Evolutionary conservation across 129 eudicot genomes (phyloP).

Genomic region (Sambucus nigra): DNA sequence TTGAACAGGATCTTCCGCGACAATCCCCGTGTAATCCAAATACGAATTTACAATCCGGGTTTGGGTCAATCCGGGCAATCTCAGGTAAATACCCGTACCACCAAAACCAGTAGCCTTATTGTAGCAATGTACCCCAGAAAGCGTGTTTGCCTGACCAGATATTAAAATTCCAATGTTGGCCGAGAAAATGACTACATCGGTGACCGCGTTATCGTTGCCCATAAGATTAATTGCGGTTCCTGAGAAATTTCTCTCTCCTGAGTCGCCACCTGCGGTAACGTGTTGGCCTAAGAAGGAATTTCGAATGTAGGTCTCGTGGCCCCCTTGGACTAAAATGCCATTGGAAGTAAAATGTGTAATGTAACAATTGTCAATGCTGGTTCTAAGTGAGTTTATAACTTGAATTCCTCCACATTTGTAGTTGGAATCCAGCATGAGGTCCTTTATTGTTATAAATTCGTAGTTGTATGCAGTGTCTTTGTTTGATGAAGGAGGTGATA

Average conservation of each 20-base stretch:
- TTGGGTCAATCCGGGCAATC: slow-evolving; percentile 64
- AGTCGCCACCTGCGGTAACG: slow-evolving; percentile 67
- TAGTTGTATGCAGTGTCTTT: slow-evolving; percentile 22
- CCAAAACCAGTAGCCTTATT: slow-evolving; percentile 89
- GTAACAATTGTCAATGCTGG: slow-evolving; percentile 75
- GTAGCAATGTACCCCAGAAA: slow-evolving; percentile 86
- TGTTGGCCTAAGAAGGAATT: slow-evolving; percentile 74
- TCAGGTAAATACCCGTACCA: slow-evolving; percentile 66
- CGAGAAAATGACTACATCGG: slow-evolving; percentile 76
- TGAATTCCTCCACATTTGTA: slow-evolving; percentile 76
- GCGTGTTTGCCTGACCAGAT: slow-evolving; percentile 64
- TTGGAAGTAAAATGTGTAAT: slow-evolving; percentile 59
- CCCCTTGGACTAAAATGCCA: slow-evolving; percentile 63
- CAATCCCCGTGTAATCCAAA: slow-evolving; percentile 78
- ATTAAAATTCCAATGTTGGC: slow-evolving; percentile 59
- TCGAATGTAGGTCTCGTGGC: slow-evolving; percentile 82
- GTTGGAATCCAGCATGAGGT: slow-evolving; percentile 63
- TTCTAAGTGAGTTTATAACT: slow-evolving; percentile 53
- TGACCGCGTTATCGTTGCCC: slow-evolving; percentile 78
- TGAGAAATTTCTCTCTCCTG: slow-evolving; percentile 46
- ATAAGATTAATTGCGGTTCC: slow-evolving; percentile 61
- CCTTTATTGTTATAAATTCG: slow-evolving; percentile 63
- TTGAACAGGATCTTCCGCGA: slow-evolving; percentile 81
- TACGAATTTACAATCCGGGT: slow-evolving; percentile 70
- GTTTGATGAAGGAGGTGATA: slow-evolving; percentile 38